Evolutionary conservation across 1,284 basidiomycete species (phyloP).

Genomic region (Apiotrichum gracile): DNA sequence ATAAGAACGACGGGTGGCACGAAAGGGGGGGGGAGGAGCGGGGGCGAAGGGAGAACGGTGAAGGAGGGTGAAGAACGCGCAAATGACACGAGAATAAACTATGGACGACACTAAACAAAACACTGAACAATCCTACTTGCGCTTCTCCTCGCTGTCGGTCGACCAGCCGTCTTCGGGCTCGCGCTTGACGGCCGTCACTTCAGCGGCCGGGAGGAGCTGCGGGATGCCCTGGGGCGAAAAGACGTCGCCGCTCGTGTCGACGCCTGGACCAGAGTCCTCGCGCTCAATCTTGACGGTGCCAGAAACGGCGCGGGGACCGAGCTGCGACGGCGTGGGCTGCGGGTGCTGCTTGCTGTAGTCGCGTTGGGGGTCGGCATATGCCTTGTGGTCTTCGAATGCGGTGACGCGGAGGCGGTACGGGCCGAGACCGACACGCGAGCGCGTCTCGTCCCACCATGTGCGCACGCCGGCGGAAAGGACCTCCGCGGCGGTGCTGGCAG

Average conservation of each 20-base stretch:
- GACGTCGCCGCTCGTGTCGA: background rate
- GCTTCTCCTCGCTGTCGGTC: background rate
- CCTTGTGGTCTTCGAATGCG: conserved; percentile 4
- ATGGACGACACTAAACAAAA: no score
- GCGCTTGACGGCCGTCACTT: background rate
- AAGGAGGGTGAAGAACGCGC: no score
- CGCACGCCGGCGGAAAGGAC: background rate
- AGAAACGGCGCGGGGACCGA: no score
- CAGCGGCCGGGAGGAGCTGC: background rate
- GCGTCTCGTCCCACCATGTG: conserved; percentile 28
- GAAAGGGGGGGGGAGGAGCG: background rate
- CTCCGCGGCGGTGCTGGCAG: background rate
- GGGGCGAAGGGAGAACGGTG: background rate
- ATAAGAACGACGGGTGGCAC: background rate
- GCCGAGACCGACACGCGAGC: conserved; percentile 17
- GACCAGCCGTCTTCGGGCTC: background rate
- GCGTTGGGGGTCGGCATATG: background rate
- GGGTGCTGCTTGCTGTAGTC: background rate
- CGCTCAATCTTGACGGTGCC: background rate
- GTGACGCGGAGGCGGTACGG: background rate
- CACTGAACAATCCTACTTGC: no score
- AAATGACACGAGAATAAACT: no score
- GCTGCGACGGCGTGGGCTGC: background rate
- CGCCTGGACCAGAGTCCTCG: background rate
- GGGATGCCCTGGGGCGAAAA: background rate